Base-by-base conservation (phyloP, 2,329 filamentous ascomycete species). In the Penicillium sp. region DNA sequence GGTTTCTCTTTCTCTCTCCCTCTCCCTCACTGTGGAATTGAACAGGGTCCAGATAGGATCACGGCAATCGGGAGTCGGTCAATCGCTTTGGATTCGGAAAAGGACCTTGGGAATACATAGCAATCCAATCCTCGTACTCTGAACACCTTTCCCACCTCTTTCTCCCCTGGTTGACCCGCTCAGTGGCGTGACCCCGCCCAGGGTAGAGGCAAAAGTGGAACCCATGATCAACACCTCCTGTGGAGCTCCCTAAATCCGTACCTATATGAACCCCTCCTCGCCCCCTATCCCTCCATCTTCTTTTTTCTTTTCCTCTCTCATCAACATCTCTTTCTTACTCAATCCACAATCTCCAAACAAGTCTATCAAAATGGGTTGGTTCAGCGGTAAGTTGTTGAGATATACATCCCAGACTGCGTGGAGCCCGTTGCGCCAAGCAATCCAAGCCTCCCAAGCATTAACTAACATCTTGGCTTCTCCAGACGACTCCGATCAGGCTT, bases 401-500 rank as follows among this genome's bases (percentile, higher is more conserved):
- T 18, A 20, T 42, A 14, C 23, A 50, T 40, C 15, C 15, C 6
- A 12, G 23, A 18, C 6, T 42, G 35, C 29, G 6, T 44, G 42
- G 15, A 27, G 23, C 5, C 29, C 25, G 23, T 7, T 18, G 9
- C 25, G 42, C 42, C 48, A 20, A 41, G 35, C 48, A 20, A 20
- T 22, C 26, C 29, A 33, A 43, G 31, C 50, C 23, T 33, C 22
- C 29, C 42, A 52, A 52, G 50, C 41, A 44, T 45, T 40, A 1
- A 33, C 50, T 52, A 47, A 52, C 23, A 22, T 25, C 42, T 52
- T 46, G 42, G 50, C 50, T 52, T 20, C 23, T 33, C 52, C 41
- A 60, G 60, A 66, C 56, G 72, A 77, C 57, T 82, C 83, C 72
- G 64, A 82, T 54, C 74, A 82, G 71, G 78, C 82, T 62, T 50